Evolutionary conservation across 75 land plant genomes (phyloP).

Genomic region (Picea sitchensis): DNA sequence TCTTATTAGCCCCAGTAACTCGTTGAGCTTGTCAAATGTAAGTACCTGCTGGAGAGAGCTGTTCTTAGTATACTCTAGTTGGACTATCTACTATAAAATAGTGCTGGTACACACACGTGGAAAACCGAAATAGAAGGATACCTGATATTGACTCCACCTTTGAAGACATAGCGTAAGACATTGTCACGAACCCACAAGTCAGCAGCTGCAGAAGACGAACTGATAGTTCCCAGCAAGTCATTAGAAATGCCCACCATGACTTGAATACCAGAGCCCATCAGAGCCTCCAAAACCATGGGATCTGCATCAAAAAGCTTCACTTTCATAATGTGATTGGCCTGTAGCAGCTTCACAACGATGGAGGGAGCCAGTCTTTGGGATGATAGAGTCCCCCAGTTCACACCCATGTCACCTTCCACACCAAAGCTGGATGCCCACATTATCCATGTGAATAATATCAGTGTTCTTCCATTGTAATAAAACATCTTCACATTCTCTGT

Average conservation of each 20-base stretch:
- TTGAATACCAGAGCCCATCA: constrained; percentile 52
- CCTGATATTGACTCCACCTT: constrained; percentile 45
- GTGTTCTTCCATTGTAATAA: background rate
- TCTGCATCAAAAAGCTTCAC: constrained; percentile 83
- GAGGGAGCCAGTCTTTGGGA: constrained; percentile 39
- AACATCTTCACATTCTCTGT: background rate
- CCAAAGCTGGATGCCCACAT: background rate
- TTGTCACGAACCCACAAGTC: constrained; percentile 45
- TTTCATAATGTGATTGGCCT: constrained; percentile 47
- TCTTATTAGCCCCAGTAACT: background rate
- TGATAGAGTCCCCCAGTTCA: constrained; percentile 71
- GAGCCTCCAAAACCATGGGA: constrained; percentile 34
- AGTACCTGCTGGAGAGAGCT: too few relatives aligned
- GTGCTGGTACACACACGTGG: background rate
- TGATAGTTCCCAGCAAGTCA: constrained; percentile 36
- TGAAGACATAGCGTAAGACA: constrained; percentile 30
- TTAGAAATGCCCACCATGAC: constrained; percentile 82
- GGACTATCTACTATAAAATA: background rate
- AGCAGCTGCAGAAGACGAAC: constrained; percentile 19
- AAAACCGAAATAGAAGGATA: background rate
- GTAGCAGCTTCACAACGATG: constrained; percentile 46
- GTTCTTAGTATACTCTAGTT: too few relatives aligned
- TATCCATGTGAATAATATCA: background rate
- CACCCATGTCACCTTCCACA: constrained; percentile 39
- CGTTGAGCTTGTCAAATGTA: too few relatives aligned